phyloP scores from a whole-genome alignment of 2,329 filamentous ascomycete genomes.

The Trichophyton equinum region DNA sequence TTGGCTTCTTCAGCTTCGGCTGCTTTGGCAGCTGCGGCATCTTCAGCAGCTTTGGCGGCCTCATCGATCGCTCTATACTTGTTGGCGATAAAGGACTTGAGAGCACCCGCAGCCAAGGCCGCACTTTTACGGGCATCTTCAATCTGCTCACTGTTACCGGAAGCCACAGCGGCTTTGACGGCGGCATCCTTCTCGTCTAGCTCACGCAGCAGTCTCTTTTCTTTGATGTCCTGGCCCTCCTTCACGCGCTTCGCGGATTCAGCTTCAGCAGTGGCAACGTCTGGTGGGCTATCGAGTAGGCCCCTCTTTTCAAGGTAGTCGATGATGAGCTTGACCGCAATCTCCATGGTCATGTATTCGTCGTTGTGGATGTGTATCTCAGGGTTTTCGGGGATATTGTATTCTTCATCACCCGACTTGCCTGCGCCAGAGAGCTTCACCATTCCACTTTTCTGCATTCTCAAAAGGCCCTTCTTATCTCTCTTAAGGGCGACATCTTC shows the following conservation, averaged over 20 bases:
- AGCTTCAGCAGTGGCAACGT: neutral
- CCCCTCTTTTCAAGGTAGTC: conserved; percentile 62
- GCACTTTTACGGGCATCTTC: too few species aligned
- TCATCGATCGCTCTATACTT: neutral
- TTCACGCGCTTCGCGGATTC: neutral
- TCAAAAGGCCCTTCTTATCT: conserved; percentile 68
- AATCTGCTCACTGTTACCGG: too few species aligned
- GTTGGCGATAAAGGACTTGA: too few species aligned
- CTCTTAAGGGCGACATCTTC: conserved; percentile 86
- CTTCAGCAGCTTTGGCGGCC: neutral
- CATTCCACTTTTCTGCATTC: conserved; percentile 42
- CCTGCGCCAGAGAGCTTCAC: conserved; percentile 92
- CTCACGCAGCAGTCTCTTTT: neutral
- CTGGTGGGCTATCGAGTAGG: conserved; percentile 35
- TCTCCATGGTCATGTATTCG: conserved; percentile 74
- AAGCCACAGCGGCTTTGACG: neutral
- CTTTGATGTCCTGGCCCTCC: neutral
- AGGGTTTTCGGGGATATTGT: conserved; percentile 73
- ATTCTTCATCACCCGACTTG: conserved; percentile 49
- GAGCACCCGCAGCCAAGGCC: too few species aligned
- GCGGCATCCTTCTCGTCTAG: neutral
- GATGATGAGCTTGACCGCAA: conserved; percentile 66
- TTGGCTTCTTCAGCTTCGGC: neutral
- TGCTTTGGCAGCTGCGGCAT: neutral
- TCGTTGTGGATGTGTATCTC: conserved; percentile 67